Percentiles rank a stretch among this genome's conserved stretches.
These are phyloP conservation scores for Taxawa tesnikishii DNA, from an alignment of 2,329 filamentous ascomycete species.

Conservation along the genomic window DNA sequence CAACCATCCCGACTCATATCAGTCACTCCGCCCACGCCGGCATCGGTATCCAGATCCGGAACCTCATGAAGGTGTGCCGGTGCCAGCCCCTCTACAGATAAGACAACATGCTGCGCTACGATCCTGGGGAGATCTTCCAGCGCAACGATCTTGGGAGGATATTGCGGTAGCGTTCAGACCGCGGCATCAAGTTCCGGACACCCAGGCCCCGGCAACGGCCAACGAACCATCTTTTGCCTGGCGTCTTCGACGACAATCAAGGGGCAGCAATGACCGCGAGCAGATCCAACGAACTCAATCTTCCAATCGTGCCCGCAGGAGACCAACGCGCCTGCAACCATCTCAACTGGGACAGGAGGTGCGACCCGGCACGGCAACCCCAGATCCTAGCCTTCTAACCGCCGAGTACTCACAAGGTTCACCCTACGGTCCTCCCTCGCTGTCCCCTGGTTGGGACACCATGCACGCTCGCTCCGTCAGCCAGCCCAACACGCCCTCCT, in stretches of 20 bases:
- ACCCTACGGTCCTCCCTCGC: background rate
- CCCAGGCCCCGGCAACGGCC: background rate
- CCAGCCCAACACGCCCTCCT: background rate
- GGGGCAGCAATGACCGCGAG: too few relatives aligned
- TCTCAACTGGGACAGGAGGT: background rate
- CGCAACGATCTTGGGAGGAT: background rate
- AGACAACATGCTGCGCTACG: background rate
- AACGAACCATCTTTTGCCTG: background rate
- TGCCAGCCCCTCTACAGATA: background rate
- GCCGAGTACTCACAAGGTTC: background rate
- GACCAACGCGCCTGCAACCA: background rate
- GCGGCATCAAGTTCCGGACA: background rate
- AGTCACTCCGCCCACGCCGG: background rate
- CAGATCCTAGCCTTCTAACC: background rate
- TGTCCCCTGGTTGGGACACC: background rate
- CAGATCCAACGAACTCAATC: background rate
- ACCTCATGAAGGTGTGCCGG: background rate
- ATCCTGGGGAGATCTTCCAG: background rate
- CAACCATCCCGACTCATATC: background rate
- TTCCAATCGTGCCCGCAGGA: background rate
- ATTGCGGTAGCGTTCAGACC: background rate
- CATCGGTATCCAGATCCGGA: background rate
- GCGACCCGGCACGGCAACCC: background rate
- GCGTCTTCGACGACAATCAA: background rate
- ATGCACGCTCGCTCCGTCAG: background rate